Conservation (phyloP, 768 basidiomycete genomes). For the Cyathus striatus region DNA sequence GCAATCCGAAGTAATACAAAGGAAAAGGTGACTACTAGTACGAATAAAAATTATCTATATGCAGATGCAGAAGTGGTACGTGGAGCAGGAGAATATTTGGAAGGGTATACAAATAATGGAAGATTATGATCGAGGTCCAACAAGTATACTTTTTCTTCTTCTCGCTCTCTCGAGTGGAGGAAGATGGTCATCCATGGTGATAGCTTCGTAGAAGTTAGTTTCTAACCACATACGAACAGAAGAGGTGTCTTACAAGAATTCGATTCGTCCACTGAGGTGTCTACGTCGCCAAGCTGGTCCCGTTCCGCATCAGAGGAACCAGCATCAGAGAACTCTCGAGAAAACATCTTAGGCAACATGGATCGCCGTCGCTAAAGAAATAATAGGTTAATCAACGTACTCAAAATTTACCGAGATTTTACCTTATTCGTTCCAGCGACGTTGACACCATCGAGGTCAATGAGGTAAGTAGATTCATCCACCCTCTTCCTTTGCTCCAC, state of each 20-base stretch:
- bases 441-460: constrained; percentile 58
- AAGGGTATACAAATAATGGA: too few relatives aligned
- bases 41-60: too few relatives aligned
- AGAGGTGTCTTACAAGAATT: constrained; percentile 30
- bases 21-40: too few relatives aligned
- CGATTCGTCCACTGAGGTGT: constrained; percentile 40
- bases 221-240: constrained; percentile 5
- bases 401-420: not conserved
- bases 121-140: constrained; percentile 20
- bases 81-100: too few relatives aligned
- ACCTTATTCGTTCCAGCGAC: constrained; percentile 66
- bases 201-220: constrained; percentile 22
- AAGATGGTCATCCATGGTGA: constrained; percentile 46
- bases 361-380: constrained; percentile 61
- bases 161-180: constrained; percentile 69
- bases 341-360: constrained; percentile 60
- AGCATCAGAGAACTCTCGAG: constrained; percentile 20
- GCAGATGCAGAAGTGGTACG: too few relatives aligned
- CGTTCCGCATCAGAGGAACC: constrained; percentile 16
- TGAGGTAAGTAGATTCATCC: constrained; percentile 60
- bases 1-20: too few relatives aligned
- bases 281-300: constrained; percentile 21
- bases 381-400: constrained; percentile 3
- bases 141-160: constrained; percentile 36
- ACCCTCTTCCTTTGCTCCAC: constrained; percentile 60